Evolutionary conservation across 1,284 basidiomycete species (phyloP).

Genomic region (Cutaneotrichosporon cavernicola): DNA sequence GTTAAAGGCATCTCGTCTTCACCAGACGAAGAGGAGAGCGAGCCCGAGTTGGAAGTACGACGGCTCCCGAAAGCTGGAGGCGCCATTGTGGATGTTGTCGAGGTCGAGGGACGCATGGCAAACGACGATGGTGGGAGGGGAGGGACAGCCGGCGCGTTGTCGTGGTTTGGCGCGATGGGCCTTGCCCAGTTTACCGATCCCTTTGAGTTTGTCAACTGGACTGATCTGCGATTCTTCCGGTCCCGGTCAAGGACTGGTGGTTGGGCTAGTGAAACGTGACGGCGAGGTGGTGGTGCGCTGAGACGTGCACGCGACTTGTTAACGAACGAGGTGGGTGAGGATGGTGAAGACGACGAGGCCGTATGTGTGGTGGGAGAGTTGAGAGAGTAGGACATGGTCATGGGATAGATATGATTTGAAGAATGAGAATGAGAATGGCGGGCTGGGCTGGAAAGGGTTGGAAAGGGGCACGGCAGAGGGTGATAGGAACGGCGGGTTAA

Average conservation of each 20-base stretch:
- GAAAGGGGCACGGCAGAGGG: conserved; percentile 1
- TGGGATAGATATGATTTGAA: background rate
- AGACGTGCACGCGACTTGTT: background rate
- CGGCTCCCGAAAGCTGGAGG: background rate
- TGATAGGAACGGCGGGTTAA: background rate
- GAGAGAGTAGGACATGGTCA: conserved; percentile 3
- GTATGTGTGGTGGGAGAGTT: background rate
- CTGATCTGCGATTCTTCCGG: background rate
- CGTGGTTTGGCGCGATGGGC: background rate
- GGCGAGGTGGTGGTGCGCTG: background rate
- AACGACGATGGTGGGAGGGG: conserved; percentile 1
- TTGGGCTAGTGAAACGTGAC: background rate
- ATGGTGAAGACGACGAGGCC: background rate
- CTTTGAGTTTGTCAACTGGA: conserved; percentile 6
- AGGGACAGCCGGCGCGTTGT: background rate
- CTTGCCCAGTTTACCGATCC: conserved; percentile 3
- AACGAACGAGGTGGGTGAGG: background rate
- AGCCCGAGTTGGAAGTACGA: background rate
- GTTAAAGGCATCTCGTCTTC: conserved; percentile 4
- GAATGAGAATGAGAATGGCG: background rate
- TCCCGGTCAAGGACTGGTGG: background rate
- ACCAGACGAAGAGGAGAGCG: conserved; percentile 1
- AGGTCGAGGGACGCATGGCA: conserved; percentile 7
- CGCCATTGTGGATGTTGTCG: background rate
- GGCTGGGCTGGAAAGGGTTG: background rate